phyloP scores from a whole-genome alignment of 225 moss, liverwort and hornwort genomes.

The Climacium dendroides region DNA sequence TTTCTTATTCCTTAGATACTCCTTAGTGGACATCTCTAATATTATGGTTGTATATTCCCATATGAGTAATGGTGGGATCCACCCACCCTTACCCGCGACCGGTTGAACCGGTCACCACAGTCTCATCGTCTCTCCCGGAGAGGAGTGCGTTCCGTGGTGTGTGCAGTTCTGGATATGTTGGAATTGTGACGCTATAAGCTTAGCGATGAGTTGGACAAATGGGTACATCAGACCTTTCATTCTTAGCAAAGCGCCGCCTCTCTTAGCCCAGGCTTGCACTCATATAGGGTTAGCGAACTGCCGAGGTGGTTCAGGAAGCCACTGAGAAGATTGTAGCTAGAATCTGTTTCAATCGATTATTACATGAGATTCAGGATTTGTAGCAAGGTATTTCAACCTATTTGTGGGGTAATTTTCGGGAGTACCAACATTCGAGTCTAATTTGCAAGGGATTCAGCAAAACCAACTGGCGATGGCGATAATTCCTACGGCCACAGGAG shows the following conservation, averaged over 20 bases:
- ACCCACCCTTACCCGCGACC: background rate
- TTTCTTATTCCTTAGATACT: background rate
- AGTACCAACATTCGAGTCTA: background rate
- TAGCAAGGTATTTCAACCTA: background rate
- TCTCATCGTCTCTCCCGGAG: background rate
- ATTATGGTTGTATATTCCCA: background rate
- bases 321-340: background rate
- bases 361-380: background rate
- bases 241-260: background rate
- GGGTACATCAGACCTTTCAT: background rate
- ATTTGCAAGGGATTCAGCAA: background rate
- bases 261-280: background rate
- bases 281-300: background rate
- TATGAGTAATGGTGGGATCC: too few species aligned
- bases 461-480: background rate
- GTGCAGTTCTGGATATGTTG: background rate
- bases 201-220: background rate
- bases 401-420: background rate
- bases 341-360: background rate
- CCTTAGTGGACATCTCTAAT: background rate
- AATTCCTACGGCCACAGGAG: background rate
- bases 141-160: background rate
- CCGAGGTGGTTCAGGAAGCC: background rate
- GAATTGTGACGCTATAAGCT: slow-evolving; percentile 1
- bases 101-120: background rate